Conservation (phyloP, 164 flowering plant species). For the Macadamia tetraphylla region DNA sequence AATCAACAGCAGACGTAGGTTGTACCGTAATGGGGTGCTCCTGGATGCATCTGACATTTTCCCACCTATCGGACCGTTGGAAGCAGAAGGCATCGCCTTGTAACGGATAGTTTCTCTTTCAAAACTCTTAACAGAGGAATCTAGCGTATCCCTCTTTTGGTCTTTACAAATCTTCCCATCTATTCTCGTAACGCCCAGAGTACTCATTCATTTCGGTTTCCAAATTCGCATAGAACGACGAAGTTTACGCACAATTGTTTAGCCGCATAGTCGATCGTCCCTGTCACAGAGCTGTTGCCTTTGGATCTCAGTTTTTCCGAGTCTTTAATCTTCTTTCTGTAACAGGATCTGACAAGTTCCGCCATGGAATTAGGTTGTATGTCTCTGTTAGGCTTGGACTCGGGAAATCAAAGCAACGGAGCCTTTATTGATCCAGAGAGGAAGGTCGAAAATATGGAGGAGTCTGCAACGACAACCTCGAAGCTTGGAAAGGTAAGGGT, state of each 20-base stretch:
- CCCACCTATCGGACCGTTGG: conserved; percentile 18
- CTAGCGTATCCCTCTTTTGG: not conserved
- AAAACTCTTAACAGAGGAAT: not conserved
- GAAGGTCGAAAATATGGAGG: conserved; percentile 13
- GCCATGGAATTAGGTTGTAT: conserved; percentile 51
- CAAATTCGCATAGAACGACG: too few relatives aligned
- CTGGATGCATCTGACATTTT: not conserved
- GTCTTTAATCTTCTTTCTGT: not conserved
- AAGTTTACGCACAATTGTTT: too few relatives aligned
- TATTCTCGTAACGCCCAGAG: not conserved
- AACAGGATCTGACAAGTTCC: conserved; percentile 1
- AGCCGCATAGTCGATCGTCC: not conserved
- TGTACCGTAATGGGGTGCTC: too few relatives aligned
- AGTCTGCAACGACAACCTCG: conserved; percentile 12
- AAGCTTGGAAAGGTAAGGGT: conserved; percentile 34
- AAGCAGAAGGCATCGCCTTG: conserved; percentile 2
- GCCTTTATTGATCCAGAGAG: conserved; percentile 15
- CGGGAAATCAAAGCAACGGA: conserved; percentile 23
- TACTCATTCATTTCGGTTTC: not conserved
- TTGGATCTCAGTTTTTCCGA: not conserved
- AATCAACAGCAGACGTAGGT: too few relatives aligned
- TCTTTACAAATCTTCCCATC: not conserved
- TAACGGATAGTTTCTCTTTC: conserved; percentile 34
- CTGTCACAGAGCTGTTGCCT: not conserved
- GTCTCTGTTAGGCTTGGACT: conserved; percentile 53